Evolutionary conservation across 225 moss, liverwort and hornwort genomes (phyloP).

Genomic region (Climacium dendroides): DNA sequence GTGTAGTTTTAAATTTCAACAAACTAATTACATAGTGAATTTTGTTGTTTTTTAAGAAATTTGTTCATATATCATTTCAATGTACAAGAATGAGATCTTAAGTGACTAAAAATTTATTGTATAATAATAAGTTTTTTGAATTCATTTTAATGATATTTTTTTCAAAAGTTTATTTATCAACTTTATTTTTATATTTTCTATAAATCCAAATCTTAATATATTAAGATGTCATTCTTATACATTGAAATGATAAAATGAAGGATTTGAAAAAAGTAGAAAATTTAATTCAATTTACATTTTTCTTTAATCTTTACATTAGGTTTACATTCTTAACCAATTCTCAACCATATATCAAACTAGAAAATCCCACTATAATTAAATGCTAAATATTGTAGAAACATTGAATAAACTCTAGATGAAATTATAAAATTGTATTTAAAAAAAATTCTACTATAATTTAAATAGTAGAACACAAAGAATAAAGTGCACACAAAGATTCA

Average conservation of each 20-base stretch:
- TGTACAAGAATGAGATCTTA: too few relatives aligned
- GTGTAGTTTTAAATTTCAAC: background rate
- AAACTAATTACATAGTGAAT: background rate
- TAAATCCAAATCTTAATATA: too few relatives aligned
- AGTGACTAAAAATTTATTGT: rapidly evolving
- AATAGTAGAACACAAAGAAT: too few relatives aligned
- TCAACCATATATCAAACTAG: background rate
- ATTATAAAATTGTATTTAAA: too few relatives aligned
- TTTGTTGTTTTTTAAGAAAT: background rate
- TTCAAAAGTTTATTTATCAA: background rate
- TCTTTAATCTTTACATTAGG: background rate
- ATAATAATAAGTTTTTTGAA: rapidly evolving
- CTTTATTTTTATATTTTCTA: background rate
- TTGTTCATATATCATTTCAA: too few relatives aligned
- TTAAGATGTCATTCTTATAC: too few relatives aligned
- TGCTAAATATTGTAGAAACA: too few relatives aligned
- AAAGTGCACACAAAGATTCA: too few relatives aligned
- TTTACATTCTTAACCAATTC: background rate
- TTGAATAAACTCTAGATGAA: too few relatives aligned
- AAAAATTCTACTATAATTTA: too few relatives aligned
- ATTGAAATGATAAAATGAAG: background rate
- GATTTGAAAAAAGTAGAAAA: background rate
- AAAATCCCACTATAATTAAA: too few relatives aligned
- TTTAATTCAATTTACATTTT: too few relatives aligned
- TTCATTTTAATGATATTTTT: background rate